These are phyloP conservation scores for Amaranthus tricolor DNA, from an alignment of 179 eudicot species.

Conservation along the genomic window DNA sequence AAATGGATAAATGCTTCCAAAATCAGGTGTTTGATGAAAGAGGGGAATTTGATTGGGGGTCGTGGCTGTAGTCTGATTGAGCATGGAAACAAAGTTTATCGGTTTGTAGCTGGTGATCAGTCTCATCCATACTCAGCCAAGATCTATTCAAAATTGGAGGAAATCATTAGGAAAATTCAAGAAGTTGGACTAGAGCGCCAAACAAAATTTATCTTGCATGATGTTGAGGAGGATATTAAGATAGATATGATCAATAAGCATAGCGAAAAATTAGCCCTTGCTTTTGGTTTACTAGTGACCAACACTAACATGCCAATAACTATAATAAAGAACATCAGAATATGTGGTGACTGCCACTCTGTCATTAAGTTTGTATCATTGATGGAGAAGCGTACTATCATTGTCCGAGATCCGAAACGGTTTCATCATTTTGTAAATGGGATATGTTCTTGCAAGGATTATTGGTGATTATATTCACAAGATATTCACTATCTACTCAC, in stretches of 20 bases:
- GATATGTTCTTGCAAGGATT: constrained; percentile 44
- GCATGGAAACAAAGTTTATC: constrained; percentile 33
- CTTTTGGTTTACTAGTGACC: constrained; percentile 38
- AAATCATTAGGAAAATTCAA: constrained; percentile 26
- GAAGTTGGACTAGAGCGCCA: constrained; percentile 35
- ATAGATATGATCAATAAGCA: constrained; percentile 42
- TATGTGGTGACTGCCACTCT: constrained; percentile 47
- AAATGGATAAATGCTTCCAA: constrained; percentile 39
- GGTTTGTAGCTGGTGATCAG: constrained; percentile 40
- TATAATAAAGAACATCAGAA: constrained; percentile 44
- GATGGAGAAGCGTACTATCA: constrained; percentile 35
- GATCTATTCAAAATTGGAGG: constrained; percentile 37
- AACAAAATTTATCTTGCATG: constrained; percentile 42
- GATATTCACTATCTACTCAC: too few relatives aligned
- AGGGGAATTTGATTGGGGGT: constrained; percentile 14
- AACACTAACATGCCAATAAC: constrained; percentile 27
- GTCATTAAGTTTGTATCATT: constrained; percentile 39
- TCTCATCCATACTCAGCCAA: constrained; percentile 35
- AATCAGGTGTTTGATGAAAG: constrained; percentile 39
- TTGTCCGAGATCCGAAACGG: constrained; percentile 42
- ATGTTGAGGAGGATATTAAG: constrained; percentile 40
- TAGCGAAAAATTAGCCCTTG: constrained; percentile 47
- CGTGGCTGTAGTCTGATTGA: constrained; percentile 42
- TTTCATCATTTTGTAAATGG: constrained; percentile 47
- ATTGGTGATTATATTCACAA: constrained; percentile 25